A percentile compares a stretch with the other conserved stretches of the same genome.
Conservation (phyloP, 2,329 filamentous ascomycete species). For the Botrytis byssoidea region DNA sequence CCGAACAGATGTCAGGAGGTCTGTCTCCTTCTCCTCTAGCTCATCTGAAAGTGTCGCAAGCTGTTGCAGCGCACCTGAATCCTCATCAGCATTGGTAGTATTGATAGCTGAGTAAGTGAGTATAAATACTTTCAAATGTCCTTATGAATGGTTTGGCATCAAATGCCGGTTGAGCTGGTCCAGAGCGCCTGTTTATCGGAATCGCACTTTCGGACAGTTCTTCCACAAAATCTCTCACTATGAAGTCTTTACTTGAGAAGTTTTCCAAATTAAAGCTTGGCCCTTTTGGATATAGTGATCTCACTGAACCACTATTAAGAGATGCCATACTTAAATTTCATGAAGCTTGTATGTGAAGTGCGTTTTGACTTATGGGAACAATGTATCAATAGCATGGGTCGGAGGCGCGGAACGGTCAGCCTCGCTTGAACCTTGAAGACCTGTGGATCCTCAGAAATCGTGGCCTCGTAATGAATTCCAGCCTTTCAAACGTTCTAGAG, state of each 20-base stretch:
- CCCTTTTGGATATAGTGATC: slow-evolving; percentile 69
- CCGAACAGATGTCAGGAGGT: slow-evolving; percentile 83
- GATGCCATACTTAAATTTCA: slow-evolving; percentile 31
- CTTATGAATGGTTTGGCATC: slow-evolving; percentile 96
- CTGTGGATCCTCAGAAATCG: slow-evolving; percentile 4
- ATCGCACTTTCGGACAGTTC: slow-evolving; percentile 82
- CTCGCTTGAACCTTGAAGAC: slow-evolving; percentile 16
- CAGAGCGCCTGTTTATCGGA: slow-evolving; percentile 76
- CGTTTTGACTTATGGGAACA: slow-evolving; percentile 13
- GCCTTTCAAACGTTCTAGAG: slow-evolving; percentile 6
- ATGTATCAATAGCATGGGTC: slow-evolving; percentile 11
- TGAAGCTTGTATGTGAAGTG: slow-evolving; percentile 14
- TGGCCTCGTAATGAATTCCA: slow-evolving; percentile 18
- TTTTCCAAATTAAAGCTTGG: slow-evolving; percentile 86
- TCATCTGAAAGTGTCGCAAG: slow-evolving; percentile 74
- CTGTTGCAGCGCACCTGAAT: slow-evolving; percentile 61
- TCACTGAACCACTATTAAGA: slow-evolving; percentile 28
- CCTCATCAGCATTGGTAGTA: slow-evolving; percentile 32
- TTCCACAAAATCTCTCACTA: slow-evolving; percentile 97
- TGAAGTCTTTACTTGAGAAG: slow-evolving; percentile 88
- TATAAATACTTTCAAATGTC: slow-evolving; percentile 73
- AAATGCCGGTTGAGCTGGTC: slow-evolving; percentile 64
- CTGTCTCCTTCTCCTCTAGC: slow-evolving; percentile 85
- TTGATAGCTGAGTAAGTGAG: not conserved
- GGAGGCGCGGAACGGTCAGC: slow-evolving; percentile 7